Percentiles rank a stretch among this genome's conserved stretches.
phyloP scores from a whole-genome alignment of 2,329 filamentous ascomycete species.

The Samsoniella hepiali region DNA sequence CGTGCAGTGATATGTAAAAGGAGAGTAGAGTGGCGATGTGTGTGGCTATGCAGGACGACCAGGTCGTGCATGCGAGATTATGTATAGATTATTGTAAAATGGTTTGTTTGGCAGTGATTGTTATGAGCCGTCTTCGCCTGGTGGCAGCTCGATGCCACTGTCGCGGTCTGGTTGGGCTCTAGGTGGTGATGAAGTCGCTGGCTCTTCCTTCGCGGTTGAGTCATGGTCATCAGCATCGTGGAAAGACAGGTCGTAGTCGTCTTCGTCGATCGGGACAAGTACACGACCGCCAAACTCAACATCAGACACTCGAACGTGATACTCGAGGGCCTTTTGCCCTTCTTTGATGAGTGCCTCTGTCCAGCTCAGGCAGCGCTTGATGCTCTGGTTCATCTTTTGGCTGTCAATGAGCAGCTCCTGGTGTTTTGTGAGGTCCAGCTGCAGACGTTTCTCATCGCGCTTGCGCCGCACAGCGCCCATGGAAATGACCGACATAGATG shows the following conservation, averaged over 20 bases:
- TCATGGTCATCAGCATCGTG: conserved; percentile 26
- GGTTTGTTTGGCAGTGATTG: background rate
- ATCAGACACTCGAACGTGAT: conserved; percentile 74
- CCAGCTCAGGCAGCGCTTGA: conserved; percentile 84
- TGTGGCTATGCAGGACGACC: background rate
- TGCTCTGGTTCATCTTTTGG: conserved; percentile 91
- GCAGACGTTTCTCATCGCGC: conserved; percentile 77
- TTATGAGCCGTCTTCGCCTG: conserved; percentile 24
- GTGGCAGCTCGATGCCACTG: conserved; percentile 49
- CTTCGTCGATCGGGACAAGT: conserved; percentile 64
- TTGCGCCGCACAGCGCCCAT: conserved; percentile 55
- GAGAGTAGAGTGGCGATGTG: conserved; percentile 10
- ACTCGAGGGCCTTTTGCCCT: conserved; percentile 81
- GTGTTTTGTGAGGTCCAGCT: conserved; percentile 82
- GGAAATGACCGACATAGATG: conserved; percentile 32
- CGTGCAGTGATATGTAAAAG: background rate
- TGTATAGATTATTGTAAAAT: background rate
- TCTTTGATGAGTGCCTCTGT: conserved; percentile 89
- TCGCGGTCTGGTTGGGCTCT: conserved; percentile 48
- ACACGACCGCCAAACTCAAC: conserved; percentile 79
- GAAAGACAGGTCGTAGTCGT: conserved; percentile 33
- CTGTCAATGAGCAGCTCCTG: conserved; percentile 84
- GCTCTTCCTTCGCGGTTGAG: conserved; percentile 21
- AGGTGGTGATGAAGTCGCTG: conserved; percentile 31
- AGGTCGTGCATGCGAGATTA: conserved; percentile 5